Conservation (phyloP, 106 monocot species). For the Dendrobium huoshanense region DNA sequence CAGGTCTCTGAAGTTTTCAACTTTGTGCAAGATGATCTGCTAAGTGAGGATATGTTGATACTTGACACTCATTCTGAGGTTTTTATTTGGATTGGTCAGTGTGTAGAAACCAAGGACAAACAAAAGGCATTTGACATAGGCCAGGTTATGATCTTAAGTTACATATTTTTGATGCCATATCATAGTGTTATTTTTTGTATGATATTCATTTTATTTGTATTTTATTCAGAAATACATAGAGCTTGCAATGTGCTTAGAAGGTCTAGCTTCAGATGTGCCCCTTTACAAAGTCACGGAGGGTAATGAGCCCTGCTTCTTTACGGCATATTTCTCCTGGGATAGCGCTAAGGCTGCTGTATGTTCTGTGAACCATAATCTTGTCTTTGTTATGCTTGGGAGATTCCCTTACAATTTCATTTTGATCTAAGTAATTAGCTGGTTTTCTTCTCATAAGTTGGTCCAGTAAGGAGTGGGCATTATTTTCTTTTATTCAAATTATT, state of each 20-base stretch:
- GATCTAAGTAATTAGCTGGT: not conserved
- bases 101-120: conserved; percentile 72
- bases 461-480: not conserved
- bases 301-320: conserved; percentile 94
- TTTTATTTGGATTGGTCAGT: conserved; percentile 96
- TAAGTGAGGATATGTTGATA: conserved; percentile 87
- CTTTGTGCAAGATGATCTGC: conserved; percentile 86
- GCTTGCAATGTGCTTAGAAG: conserved; percentile 58
- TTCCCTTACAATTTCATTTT: not conserved
- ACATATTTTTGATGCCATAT: not conserved
- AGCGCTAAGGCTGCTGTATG: conserved; percentile 63
- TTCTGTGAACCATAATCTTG: conserved; percentile 8
- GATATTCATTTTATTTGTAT: conserved; percentile 5
- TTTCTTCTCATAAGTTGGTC: not conserved
- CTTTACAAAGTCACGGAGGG: conserved; percentile 93
- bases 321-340: conserved; percentile 83
- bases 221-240: conserved; percentile 78
- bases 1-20: conserved; percentile 82
- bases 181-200: not conserved
- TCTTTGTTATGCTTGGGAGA: not conserved
- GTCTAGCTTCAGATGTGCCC: conserved; percentile 70
- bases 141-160: conserved; percentile 29
- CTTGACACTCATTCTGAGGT: conserved; percentile 87
- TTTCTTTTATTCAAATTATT: not conserved
- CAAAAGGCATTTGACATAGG: conserved; percentile 76